Percentiles rank a stretch among this genome's conserved stretches.
phyloP scores from a whole-genome alignment of 192 early-diverging fungal genomes.

The Glomus cerebriforme region DNA sequence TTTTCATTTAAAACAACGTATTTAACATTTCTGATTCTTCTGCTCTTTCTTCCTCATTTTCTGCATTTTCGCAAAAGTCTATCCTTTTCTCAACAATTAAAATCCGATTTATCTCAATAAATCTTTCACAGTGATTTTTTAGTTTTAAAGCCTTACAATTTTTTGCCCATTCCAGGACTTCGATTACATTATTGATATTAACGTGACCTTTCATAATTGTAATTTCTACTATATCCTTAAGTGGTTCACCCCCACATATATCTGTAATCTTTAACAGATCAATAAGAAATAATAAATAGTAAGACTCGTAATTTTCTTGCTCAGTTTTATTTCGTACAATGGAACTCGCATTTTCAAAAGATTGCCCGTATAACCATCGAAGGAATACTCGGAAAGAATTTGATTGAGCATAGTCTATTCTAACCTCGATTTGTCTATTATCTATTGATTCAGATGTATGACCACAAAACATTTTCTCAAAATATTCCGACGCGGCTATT shows the following conservation, averaged over 20 bases:
- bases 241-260: background rate
- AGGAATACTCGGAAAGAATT: background rate
- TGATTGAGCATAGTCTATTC: background rate
- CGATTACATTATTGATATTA: background rate
- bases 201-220: background rate
- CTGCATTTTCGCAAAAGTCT: background rate
- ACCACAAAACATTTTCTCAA: background rate
- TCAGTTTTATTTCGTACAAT: background rate
- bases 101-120: background rate
- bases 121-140: background rate
- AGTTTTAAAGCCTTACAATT: background rate
- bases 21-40: too few species aligned
- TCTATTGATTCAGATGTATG: background rate
- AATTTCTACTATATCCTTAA: background rate
- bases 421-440: background rate
- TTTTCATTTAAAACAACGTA: too few species aligned
- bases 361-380: slow-evolving; percentile 10
- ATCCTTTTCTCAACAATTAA: background rate
- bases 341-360: background rate
- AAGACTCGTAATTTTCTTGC: background rate
- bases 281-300: background rate
- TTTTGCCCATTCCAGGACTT: background rate
- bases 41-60: too few species aligned
- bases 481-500: background rate
- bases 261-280: background rate